Evolutionary conservation across 108 stramenopile genomes (phyloP).

Genomic region (Chaetoceros tenuissimus): DNA sequence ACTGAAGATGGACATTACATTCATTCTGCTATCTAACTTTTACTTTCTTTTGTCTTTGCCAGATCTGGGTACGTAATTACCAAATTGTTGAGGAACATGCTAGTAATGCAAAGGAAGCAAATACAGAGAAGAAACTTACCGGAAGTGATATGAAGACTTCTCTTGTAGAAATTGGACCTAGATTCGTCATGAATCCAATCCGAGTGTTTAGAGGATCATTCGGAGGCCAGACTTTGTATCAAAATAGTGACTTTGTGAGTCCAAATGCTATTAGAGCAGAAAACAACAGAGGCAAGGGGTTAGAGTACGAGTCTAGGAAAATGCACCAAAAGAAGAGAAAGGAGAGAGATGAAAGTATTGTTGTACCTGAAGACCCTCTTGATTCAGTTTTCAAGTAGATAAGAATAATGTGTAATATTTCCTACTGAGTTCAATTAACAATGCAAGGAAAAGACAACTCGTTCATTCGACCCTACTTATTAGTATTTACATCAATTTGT

Average conservation of each 20-base stretch:
- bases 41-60: conserved; percentile 6
- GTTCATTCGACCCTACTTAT: no score
- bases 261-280: conserved; percentile 83
- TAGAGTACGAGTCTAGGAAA: conserved; percentile 67
- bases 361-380: conserved; percentile 78
- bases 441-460: no score
- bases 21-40: background rate
- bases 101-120: conserved; percentile 70
- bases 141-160: conserved; percentile 73
- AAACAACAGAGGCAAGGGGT: conserved; percentile 70
- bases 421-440: no score
- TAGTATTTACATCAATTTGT: no score
- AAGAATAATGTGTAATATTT: no score
- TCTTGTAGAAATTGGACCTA: conserved; percentile 97
- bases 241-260: conserved; percentile 87
- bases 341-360: conserved; percentile 58
- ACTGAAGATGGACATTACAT: background rate
- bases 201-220: conserved; percentile 96
- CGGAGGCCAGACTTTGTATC: conserved; percentile 93
- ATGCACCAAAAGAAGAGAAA: conserved; percentile 69
- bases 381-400: conserved; percentile 46
- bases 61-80: conserved; percentile 98
- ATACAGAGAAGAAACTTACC: conserved; percentile 57
- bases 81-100: conserved; percentile 91
- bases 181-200: conserved; percentile 96